Conservation (phyloP, 352 stramenopile genomes). For the Phytophthora aleatoria region DNA sequence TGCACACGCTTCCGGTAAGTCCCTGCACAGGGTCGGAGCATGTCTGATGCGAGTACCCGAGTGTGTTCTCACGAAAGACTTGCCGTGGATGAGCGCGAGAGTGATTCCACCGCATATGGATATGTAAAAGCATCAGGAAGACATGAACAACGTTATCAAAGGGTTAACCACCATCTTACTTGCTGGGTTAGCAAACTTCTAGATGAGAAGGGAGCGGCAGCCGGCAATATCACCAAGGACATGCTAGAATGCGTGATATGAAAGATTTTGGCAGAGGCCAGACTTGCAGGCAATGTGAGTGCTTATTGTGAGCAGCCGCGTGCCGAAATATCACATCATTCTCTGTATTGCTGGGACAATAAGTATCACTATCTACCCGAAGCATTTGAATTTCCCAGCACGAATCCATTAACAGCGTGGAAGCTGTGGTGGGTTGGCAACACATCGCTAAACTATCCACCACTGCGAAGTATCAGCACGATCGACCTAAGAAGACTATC, state of each 20-base stretch:
- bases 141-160: not conserved
- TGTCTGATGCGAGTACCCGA: no score
- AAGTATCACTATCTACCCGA: slow-evolving; percentile 8
- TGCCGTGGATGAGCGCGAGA: not conserved
- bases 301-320: not conserved
- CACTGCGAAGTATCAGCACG: not conserved
- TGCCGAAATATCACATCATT: not conserved
- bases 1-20: no score
- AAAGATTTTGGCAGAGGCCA: not conserved
- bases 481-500: not conserved
- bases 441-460: not conserved
- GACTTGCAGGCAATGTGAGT: not conserved
- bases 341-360: not conserved
- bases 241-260: not conserved
- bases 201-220: not conserved
- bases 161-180: not conserved
- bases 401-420: slow-evolving; percentile 1
- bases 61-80: not conserved
- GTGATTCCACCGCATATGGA: not conserved
- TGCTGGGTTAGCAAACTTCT: slow-evolving; percentile 1
- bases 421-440: slow-evolving; percentile 15
- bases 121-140: not conserved
- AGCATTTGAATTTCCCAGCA: slow-evolving; percentile 9
- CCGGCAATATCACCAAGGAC: not conserved
- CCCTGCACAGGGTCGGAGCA: no score